Evolutionary conservation across 306 rosid genomes (phyloP).

Genomic region (Herpetospermum pedunculosum): DNA sequence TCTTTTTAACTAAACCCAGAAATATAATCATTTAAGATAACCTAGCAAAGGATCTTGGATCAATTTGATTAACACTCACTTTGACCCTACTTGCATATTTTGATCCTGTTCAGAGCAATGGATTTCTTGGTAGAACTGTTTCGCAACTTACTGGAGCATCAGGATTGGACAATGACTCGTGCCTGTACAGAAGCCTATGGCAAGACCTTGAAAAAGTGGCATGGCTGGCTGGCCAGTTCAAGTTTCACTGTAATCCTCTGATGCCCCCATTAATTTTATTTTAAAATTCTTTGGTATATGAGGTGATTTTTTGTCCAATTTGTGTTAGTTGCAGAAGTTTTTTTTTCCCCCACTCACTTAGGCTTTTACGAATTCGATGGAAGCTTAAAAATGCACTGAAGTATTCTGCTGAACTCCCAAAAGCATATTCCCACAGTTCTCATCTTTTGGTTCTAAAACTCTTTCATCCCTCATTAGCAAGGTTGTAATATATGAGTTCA

Average conservation of each 20-base stretch:
- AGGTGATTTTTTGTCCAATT: not conserved
- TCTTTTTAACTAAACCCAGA: not conserved
- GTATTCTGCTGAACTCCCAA: not conserved
- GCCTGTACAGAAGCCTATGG: constrained; percentile 83
- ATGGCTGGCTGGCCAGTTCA: constrained; percentile 98
- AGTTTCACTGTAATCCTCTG: constrained; percentile 67
- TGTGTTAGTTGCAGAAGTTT: not conserved
- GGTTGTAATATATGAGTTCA: not conserved
- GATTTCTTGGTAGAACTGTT: constrained; percentile 89
- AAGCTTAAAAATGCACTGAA: not conserved
- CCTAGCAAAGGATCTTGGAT: not conserved
- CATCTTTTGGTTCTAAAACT: not conserved
- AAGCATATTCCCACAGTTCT: not conserved
- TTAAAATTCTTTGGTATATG: not conserved
- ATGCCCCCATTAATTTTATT: constrained; percentile 9
- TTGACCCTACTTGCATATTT: not conserved
- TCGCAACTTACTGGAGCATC: constrained; percentile 67
- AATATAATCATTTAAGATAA: not conserved
- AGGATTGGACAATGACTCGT: constrained; percentile 86
- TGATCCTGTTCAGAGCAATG: constrained; percentile 65
- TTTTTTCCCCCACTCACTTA: not conserved
- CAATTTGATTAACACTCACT: not conserved
- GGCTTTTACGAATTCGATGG: not conserved
- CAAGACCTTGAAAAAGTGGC: constrained; percentile 89
- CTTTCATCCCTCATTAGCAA: not conserved